A percentile compares a stretch with the other conserved stretches of the same genome.
Conservation (phyloP, 331 rosid genomes). For the Spiraea crenata region DNA sequence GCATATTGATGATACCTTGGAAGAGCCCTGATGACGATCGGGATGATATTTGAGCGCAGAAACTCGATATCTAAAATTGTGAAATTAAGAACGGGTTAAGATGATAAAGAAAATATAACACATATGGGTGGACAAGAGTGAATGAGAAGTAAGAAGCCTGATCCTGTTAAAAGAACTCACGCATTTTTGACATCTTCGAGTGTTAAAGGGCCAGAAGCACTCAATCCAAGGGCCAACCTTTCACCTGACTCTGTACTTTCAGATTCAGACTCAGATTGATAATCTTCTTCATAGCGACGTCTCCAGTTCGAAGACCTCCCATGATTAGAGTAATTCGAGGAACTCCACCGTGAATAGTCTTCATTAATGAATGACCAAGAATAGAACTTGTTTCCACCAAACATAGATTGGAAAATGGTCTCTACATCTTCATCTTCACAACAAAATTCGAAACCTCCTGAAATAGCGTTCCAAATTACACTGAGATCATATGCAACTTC, state of each 20-base stretch:
- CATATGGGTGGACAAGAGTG: background rate
- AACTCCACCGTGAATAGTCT: slow-evolving; percentile 58
- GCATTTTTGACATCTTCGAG: slow-evolving; percentile 80
- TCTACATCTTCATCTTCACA: slow-evolving; percentile 67
- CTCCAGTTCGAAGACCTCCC: slow-evolving; percentile 50
- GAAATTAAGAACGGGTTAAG: background rate
- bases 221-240: slow-evolving; percentile 78
- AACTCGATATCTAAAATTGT: slow-evolving; percentile 53
- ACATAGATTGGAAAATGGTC: slow-evolving; percentile 51
- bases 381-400: slow-evolving; percentile 55
- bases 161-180: slow-evolving; percentile 40
- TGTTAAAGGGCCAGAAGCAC: slow-evolving; percentile 67
- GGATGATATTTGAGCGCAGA: slow-evolving; percentile 96
- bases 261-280: slow-evolving; percentile 39
- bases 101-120: slow-evolving; percentile 7
- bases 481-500: slow-evolving; percentile 7
- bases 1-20: slow-evolving; percentile 48
- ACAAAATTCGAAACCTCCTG: slow-evolving; percentile 56
- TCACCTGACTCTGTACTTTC: slow-evolving; percentile 38
- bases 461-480: slow-evolving; percentile 17
- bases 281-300: background rate
- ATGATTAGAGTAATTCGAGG: slow-evolving; percentile 39
- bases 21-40: slow-evolving; percentile 86
- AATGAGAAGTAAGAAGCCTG: background rate
- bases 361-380: slow-evolving; percentile 69